Evolutionary conservation across 2,329 filamentous ascomycete species (phyloP).

Genomic region (Epichloe sylvatica): DNA sequence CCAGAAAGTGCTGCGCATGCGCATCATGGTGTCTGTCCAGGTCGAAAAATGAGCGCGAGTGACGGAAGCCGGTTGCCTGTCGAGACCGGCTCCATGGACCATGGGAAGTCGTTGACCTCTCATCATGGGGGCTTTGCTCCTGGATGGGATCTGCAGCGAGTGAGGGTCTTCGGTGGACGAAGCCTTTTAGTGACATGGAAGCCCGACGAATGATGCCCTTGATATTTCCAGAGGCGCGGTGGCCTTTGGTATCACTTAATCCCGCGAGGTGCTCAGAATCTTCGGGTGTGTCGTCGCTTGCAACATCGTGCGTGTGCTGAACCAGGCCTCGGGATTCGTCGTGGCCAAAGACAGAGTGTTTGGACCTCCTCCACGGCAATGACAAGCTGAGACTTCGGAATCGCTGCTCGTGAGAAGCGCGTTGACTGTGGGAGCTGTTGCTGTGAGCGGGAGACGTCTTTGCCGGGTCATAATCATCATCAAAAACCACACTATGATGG

Average conservation of each 20-base stretch:
- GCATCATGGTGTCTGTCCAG: conserved; percentile 19
- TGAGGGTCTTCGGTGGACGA: conserved; percentile 36
- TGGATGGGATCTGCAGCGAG: conserved; percentile 19
- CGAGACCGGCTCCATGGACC: conserved; percentile 37
- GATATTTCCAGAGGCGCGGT: conserved; percentile 21
- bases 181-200: conserved; percentile 39
- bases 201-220: conserved; percentile 41
- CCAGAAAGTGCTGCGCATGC: conserved; percentile 20
- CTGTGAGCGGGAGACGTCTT: background rate
- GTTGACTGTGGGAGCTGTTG: background rate
- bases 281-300: conserved; percentile 20
- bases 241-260: conserved; percentile 13
- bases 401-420: conserved; percentile 21
- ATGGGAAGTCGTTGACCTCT: conserved; percentile 33
- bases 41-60: conserved; percentile 32
- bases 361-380: conserved; percentile 35
- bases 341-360: conserved; percentile 25
- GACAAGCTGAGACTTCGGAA: conserved; percentile 37
- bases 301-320: conserved; percentile 18
- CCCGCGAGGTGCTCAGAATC: conserved; percentile 11
- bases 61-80: conserved; percentile 36
- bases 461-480: conserved; percentile 3
- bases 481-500: conserved; percentile 1
- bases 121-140: conserved; percentile 14
- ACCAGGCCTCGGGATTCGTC: conserved; percentile 18